A percentile compares a stretch with the other conserved stretches of the same genome.
phyloP scores from a whole-genome alignment of 805 yeast species.

The Brettanomyces naardenensis region DNA sequence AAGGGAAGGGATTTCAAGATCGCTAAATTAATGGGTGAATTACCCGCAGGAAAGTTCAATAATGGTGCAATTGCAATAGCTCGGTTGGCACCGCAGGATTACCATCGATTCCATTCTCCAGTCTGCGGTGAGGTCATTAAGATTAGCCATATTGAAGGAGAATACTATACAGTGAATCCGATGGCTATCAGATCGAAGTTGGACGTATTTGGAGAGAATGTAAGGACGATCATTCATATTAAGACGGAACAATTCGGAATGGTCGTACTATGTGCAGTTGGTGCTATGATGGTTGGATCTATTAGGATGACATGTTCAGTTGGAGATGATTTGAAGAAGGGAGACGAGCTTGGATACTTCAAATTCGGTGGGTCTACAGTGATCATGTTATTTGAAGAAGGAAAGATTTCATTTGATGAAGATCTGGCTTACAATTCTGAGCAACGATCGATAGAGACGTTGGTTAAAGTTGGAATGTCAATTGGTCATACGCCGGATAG shows the following conservation, averaged over 20 bases:
- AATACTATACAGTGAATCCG: constrained; percentile 93
- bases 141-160: constrained; percentile 70
- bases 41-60: constrained; percentile 32
- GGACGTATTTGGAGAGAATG: constrained; percentile 91
- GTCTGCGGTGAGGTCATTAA: constrained; percentile 67
- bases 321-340: constrained; percentile 51
- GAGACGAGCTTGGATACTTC: constrained; percentile 89
- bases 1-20: constrained; percentile 76
- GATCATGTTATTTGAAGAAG: constrained; percentile 51
- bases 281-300: constrained; percentile 99
- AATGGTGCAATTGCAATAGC: constrained; percentile 69
- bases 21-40: constrained; percentile 35
- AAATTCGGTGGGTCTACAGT: constrained; percentile 95
- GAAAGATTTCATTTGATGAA: constrained; percentile 52
- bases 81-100: constrained; percentile 93
- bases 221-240: constrained; percentile 70
- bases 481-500: constrained; percentile 63
- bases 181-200: constrained; percentile 88
- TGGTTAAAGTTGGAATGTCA: constrained; percentile 86
- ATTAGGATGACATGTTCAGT: constrained; percentile 60
- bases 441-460: constrained; percentile 61
- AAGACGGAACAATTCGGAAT: constrained; percentile 71
- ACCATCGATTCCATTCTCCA: constrained; percentile 88
- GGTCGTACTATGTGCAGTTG: constrained; percentile 73
- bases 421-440: constrained; percentile 66